Base-by-base conservation (phyloP, 352 stramenopile species). In the Albugo candida region DNA sequence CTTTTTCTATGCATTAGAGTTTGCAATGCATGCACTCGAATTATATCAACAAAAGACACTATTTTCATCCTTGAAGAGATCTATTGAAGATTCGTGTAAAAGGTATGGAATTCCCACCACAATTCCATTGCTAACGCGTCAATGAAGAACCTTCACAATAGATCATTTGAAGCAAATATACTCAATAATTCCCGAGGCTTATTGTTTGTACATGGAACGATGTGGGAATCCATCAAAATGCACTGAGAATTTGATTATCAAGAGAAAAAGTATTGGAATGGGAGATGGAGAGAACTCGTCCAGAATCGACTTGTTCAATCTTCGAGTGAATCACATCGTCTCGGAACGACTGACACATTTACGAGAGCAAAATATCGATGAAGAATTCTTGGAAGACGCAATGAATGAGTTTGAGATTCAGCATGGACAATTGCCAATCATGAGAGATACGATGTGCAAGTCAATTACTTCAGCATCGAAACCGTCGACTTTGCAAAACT, bases 31-130 rank as follows among this genome's bases (percentile, higher is more conserved):
- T 45, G 66, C 76, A 10, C 56, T 85, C 19, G 68, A 61, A 48
- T 52, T 88, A 34, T 85, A 85, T 51, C 71, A 88, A 39, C 72
- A 67, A 51, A 72, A 73, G 17, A 54, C 76, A 12, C 65, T 71
- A 41, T 82, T 83, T 17, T 61, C 64, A 8, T 55, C 67, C 11
- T 60, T 81, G 43, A 81, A 83, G 47, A 67, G 54, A 34, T 59
- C 76, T 1, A 57, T 84, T 31, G 76, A 85, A 58, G 80, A 63
- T 52, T 85, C 73, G 21, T 69, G 56, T 38, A 73, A 85, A 50
- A 64, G 52, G 65, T 75, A 19, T 19, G 24, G n/a, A 31, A 31
- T 31, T 31, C 24, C 24, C 8, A 31, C 3, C 24, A 10, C 3
- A 8, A 31, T 8, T 31, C 24, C 3, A 31, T 8, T 31, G 3